These are phyloP conservation scores for Marasmius sp. DNA, from an alignment of 1,284 basidiomycete genomes.

Conservation along the genomic window DNA sequence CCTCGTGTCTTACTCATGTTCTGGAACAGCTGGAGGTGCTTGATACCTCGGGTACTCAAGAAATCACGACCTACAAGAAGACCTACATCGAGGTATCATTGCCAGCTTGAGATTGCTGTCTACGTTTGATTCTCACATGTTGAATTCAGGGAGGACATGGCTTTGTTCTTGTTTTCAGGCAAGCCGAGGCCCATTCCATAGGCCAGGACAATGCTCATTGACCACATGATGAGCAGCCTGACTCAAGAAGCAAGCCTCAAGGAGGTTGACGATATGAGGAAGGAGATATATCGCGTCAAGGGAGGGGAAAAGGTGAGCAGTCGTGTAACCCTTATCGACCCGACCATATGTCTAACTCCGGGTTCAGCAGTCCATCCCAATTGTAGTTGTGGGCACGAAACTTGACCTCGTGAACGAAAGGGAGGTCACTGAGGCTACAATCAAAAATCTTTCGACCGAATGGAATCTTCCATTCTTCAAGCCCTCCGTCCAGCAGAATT, in stretches of 20 bases:
- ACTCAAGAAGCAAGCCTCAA: slow-evolving; percentile 76
- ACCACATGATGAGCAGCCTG: slow-evolving; percentile 43
- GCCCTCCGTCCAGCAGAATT: slow-evolving; percentile 80
- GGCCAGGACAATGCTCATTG: slow-evolving; percentile 40
- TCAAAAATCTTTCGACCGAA: slow-evolving; percentile 60
- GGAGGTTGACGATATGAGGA: slow-evolving; percentile 76
- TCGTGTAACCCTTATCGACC: neutral
- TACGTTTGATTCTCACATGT: neutral
- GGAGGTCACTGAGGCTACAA: slow-evolving; percentile 69
- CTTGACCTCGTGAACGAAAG: slow-evolving; percentile 81
- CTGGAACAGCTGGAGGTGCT: slow-evolving; percentile 72
- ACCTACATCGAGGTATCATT: slow-evolving; percentile 68
- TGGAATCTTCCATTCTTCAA: slow-evolving; percentile 85
- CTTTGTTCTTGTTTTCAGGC: slow-evolving; percentile 85
- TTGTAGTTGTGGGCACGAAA: slow-evolving; percentile 89
- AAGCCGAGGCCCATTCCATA: slow-evolving; percentile 9
- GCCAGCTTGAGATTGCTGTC: neutral
- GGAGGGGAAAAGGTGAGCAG: slow-evolving; percentile 62
- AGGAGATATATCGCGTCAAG: slow-evolving; percentile 81
- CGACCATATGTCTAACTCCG: neutral
- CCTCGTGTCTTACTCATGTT: slow-evolving; percentile 6
- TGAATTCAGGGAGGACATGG: slow-evolving; percentile 62
- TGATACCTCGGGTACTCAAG: slow-evolving; percentile 90
- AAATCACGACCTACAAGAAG: slow-evolving; percentile 78
- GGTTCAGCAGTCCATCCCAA: slow-evolving; percentile 58